Evolutionary conservation across 2,329 filamentous ascomycete species (phyloP).

Genomic region (Aspergillus ochraceus): DNA sequence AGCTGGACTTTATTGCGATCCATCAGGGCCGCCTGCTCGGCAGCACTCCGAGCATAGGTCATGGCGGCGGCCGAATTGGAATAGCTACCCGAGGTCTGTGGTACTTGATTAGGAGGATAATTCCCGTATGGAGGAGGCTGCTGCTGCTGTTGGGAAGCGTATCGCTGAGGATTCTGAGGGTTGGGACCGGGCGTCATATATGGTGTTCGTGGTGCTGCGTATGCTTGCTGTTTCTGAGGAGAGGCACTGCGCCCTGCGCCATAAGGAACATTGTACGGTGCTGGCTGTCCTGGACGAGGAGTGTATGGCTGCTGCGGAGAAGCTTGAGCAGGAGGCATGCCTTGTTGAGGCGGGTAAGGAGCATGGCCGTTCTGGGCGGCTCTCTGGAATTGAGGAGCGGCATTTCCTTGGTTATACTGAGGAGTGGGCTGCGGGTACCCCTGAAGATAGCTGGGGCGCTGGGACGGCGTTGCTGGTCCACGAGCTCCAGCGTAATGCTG

Average conservation of each 20-base stretch:
- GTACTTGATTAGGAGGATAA: slow-evolving; percentile 31
- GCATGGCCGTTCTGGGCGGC: slow-evolving; percentile 38
- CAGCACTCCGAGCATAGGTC: slow-evolving; percentile 40
- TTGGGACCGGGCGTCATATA: slow-evolving; percentile 34
- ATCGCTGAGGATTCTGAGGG: slow-evolving; percentile 30
- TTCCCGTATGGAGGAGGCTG: slow-evolving; percentile 26
- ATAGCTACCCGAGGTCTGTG: slow-evolving; percentile 30
- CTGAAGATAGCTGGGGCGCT: slow-evolving; percentile 37
- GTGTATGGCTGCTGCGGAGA: slow-evolving; percentile 39
- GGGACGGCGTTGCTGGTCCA: slow-evolving; percentile 36
- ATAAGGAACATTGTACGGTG: slow-evolving; percentile 29
- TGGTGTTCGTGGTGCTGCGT: slow-evolving; percentile 35
- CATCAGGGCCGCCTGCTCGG: slow-evolving; percentile 42
- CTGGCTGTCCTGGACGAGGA: slow-evolving; percentile 35
- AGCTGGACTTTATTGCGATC: slow-evolving; percentile 41
- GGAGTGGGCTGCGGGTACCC: slow-evolving; percentile 35
- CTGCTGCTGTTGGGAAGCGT: slow-evolving; percentile 25
- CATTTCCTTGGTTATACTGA: slow-evolving; percentile 36
- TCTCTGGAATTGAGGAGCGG: slow-evolving; percentile 43
- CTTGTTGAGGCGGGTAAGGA: slow-evolving; percentile 31
- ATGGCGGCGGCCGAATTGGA: slow-evolving; percentile 37
- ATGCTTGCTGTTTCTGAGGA: slow-evolving; percentile 34
- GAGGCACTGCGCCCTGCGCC: slow-evolving; percentile 29
- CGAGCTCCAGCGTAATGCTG: slow-evolving; percentile 31
- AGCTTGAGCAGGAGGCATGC: slow-evolving; percentile 29